These are phyloP conservation scores for Penicillium sp. DNA, from an alignment of 2,329 filamentous ascomycete genomes.

Conservation along the genomic window DNA sequence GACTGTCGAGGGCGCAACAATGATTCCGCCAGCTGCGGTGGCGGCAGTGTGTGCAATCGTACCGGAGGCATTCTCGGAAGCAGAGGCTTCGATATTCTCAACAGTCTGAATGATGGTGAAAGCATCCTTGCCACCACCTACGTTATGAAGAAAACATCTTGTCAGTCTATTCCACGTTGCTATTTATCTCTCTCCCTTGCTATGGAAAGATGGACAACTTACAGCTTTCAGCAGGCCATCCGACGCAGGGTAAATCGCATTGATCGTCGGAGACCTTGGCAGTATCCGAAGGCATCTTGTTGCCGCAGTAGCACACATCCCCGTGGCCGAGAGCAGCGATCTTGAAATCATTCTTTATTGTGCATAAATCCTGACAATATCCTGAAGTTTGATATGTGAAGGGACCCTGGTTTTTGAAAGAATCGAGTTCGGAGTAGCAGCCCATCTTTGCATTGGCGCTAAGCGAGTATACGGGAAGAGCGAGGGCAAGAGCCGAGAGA, in stretches of 20 bases:
- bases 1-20: conserved; percentile 21
- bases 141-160: not conserved
- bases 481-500: conserved; percentile 15
- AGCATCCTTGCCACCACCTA: conserved; percentile 21
- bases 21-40: conserved; percentile 22
- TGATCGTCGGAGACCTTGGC: conserved; percentile 19
- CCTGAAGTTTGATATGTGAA: conserved; percentile 12
- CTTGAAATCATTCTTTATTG: conserved; percentile 4
- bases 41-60: conserved; percentile 7
- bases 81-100: conserved; percentile 2
- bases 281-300: conserved; percentile 16
- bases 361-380: conserved; percentile 21
- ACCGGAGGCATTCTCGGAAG: conserved; percentile 1
- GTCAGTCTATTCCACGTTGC: not conserved
- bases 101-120: conserved; percentile 20
- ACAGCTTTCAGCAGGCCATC: conserved; percentile 24
- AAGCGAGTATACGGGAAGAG: conserved; percentile 9
- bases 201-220: conserved; percentile 3
- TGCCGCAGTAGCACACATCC: conserved; percentile 24
- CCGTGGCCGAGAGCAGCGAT: conserved; percentile 21
- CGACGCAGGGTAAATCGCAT: conserved; percentile 23
- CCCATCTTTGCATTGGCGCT: conserved; percentile 8
- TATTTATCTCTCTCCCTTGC: not conserved
- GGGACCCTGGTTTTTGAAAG: conserved; percentile 8
- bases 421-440: conserved; percentile 18